Base-by-base conservation (phyloP, 1,284 basidiomycete species). In the Ganoderma sinense region DNA sequence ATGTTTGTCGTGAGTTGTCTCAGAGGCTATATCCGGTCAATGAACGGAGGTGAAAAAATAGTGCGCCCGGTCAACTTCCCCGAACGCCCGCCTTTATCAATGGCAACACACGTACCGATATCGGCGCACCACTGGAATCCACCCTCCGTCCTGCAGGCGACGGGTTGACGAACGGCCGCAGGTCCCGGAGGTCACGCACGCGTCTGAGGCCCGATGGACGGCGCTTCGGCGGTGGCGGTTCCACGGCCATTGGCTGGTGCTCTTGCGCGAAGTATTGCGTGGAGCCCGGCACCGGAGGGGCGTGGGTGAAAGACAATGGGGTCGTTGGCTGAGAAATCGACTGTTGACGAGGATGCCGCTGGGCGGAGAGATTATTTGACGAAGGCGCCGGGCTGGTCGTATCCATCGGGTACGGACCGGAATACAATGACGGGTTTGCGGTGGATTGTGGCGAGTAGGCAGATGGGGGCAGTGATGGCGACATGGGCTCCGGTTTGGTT, bases 1-100 rank as follows among this genome's bases (percentile, higher is more conserved):
- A 98, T 90, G 74, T 93, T 88, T 11, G 92, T 92, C 2, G 97
- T 98, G 62, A 98, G 83, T 78, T 96, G 94, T 77, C 94, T 91
- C 72, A 98, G 83, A 33, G 97, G 95, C 95, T 95, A 73, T 33
- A 60, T 51, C 16, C 29, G 53, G 18, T 31, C 13, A 33, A 56
- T 11, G 53, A 40, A 65, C 59, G 59, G 59, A 40, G n/a, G 36
- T 51, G 48, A 51, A 39, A 61, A 39, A 61, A 39, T 60, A 60
- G 31, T 71, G 72, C 74, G 64, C 59, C 3, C 36, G 56, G 72
- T 71, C 29, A 75, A 68, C 62, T 53, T 67, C 51, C 69, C 23
- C 16, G 65, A 80, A 51, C 20, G 41, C 45, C 29, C 48, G 23
- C 23, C 33, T 63, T n/a, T 68, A 45, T 66, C 26, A 51, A 64